These are phyloP conservation scores for Emericellopsis atlantica DNA, from an alignment of 2,329 filamentous ascomycete genomes.

Conservation along the genomic window DNA sequence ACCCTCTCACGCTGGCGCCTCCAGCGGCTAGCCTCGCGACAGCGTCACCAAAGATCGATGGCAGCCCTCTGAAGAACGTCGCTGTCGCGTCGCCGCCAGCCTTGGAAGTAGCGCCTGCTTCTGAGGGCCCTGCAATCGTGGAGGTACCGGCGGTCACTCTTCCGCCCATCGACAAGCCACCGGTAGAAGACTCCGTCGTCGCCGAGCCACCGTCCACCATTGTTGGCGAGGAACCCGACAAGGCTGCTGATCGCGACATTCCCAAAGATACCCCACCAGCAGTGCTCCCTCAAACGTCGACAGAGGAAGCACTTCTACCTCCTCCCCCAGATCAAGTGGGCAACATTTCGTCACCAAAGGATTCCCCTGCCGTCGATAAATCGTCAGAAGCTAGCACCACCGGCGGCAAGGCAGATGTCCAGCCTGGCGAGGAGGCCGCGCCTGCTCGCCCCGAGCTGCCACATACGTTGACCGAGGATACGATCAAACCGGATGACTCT, in stretches of 20 bases:
- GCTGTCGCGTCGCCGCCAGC: constrained; percentile 29
- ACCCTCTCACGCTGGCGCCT: constrained; percentile 17
- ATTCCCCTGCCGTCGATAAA: constrained; percentile 16
- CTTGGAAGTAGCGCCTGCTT: constrained; percentile 11
- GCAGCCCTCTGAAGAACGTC: constrained; percentile 41
- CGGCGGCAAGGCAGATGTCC: constrained; percentile 13
- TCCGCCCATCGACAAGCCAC: neutral
- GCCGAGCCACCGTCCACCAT: constrained; percentile 18
- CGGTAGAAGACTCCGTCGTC: constrained; percentile 10
- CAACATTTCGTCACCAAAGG: constrained; percentile 17
- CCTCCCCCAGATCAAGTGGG: constrained; percentile 26
- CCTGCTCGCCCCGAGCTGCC: constrained; percentile 7
- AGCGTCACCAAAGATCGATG: constrained; percentile 25
- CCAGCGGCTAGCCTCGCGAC: constrained; percentile 12
- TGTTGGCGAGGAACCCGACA: constrained; percentile 14
- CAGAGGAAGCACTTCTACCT: constrained; percentile 14
- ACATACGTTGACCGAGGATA: constrained; percentile 20
- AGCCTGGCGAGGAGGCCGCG: constrained; percentile 11
- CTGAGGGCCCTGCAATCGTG: neutral
- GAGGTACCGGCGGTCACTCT: neutral
- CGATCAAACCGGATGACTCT: constrained; percentile 23
- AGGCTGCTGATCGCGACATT: constrained; percentile 12
- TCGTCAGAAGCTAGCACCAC: constrained; percentile 7
- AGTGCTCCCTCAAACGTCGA: neutral
- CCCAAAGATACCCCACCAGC: constrained; percentile 6